Conservation (phyloP, 306 rosid species). For the Dryas alaskensis region DNA sequence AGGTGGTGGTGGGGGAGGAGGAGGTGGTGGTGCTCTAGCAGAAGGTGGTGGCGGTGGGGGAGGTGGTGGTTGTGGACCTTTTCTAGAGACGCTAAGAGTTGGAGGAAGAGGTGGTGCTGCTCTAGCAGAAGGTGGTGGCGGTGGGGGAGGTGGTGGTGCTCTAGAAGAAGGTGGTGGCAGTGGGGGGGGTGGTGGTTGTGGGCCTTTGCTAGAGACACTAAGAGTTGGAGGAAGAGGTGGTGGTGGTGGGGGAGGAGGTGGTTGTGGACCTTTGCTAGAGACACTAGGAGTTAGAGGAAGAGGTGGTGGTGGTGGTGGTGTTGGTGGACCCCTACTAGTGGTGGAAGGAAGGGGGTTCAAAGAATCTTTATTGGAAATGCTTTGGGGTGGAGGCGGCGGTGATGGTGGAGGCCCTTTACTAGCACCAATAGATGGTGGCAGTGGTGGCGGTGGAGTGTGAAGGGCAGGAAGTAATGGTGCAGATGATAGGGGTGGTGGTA, state of each 20-base stretch:
- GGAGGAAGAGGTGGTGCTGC: too few species aligned
- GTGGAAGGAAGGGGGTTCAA: neutral
- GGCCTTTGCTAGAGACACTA: neutral
- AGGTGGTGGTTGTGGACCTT: slow-evolving; percentile 22
- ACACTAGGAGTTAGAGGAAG: slow-evolving; percentile 24
- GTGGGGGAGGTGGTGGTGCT: neutral
- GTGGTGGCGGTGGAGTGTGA: slow-evolving; percentile 12
- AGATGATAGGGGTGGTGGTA: slow-evolving; percentile 5
- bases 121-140: slow-evolving; percentile 11
- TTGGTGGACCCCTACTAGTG: neutral
- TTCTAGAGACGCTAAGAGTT: too few species aligned
- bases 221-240: slow-evolving; percentile 10
- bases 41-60: neutral
- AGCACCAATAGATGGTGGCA: neutral
- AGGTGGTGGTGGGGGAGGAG: neutral
- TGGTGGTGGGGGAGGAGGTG: slow-evolving; percentile 11
- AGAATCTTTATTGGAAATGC: neutral
- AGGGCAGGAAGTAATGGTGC: slow-evolving; percentile 17
- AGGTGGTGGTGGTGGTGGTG: slow-evolving; percentile 10
- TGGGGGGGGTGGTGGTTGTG: too few species aligned
- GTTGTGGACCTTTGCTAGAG: neutral
- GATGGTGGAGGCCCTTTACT: neutral
- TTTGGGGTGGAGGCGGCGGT: neutral
- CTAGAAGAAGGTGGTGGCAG: too few species aligned
- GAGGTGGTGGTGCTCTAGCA: too few species aligned